Conservation (phyloP, 106 monocot genomes). For the Apostasia ramifera region DNA sequence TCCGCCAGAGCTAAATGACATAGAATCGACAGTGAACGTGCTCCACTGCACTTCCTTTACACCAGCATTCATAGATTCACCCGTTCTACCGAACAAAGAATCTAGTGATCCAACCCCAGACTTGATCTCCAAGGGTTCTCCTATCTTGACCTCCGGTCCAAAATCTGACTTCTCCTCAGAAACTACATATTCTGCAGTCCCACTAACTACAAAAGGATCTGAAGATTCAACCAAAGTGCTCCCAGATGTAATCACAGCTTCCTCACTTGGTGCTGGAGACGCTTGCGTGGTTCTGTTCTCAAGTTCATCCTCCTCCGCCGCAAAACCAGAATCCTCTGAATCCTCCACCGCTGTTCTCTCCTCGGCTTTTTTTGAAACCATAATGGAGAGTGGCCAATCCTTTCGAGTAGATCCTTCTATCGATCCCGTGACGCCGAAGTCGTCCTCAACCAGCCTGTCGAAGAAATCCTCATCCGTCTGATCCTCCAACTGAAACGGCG, state of each 20-base stretch:
- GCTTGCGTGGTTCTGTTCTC: not conserved
- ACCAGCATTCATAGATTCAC: conserved; percentile 31
- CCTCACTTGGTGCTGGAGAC: not conserved
- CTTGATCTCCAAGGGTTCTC: not conserved
- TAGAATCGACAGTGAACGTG: conserved; percentile 26
- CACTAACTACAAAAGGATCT: not conserved
- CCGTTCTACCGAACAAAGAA: conserved; percentile 10
- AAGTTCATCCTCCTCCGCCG: conserved; percentile 10
- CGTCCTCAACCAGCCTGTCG: conserved; percentile 60
- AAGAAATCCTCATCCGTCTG: conserved; percentile 86
- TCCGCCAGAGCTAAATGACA: conserved; percentile 15
- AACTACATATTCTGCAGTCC: not conserved
- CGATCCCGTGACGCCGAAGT: conserved; percentile 2
- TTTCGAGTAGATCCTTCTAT: not conserved
- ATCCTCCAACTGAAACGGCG: conserved; percentile 36
- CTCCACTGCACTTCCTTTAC: conserved; percentile 88
- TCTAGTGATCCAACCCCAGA: not conserved
- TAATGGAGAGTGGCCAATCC: not conserved
- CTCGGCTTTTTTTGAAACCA: not conserved
- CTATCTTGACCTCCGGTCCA: not conserved
- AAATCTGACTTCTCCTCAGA: conserved; percentile 2
- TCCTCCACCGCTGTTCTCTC: conserved; percentile 1
- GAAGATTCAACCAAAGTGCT: not conserved
- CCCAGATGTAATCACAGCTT: not conserved
- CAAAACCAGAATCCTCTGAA: conserved; percentile 13